These are phyloP conservation scores for Botrytis pseudocinerea DNA, from an alignment of 2,329 filamentous ascomycete species.

Conservation along the genomic window DNA sequence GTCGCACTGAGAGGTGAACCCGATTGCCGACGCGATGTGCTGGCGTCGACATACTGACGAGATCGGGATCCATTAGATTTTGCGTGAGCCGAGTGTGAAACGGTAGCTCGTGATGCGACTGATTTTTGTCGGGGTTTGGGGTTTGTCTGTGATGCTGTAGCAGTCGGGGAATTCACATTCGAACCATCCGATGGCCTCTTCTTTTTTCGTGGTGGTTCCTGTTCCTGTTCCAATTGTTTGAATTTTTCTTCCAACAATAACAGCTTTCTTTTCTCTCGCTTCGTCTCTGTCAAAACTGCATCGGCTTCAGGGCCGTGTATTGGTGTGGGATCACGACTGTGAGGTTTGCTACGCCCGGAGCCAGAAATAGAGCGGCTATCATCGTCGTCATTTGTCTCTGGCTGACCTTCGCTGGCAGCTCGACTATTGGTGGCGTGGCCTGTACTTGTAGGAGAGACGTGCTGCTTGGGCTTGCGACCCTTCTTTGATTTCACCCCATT, in stretches of 20 bases:
- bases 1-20: constrained; percentile 37
- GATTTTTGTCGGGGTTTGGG: constrained; percentile 40
- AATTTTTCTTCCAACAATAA: constrained; percentile 66
- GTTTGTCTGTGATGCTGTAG: constrained; percentile 30
- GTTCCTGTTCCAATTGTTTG: constrained; percentile 60
- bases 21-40: constrained; percentile 38
- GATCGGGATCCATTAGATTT: constrained; percentile 31
- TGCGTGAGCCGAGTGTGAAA: constrained; percentile 31
- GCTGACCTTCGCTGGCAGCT: constrained; percentile 61
- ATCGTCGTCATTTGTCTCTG: constrained; percentile 55
- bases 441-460: constrained; percentile 62
- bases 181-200: constrained; percentile 60
- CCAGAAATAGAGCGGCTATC: constrained; percentile 52
- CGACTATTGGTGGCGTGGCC: constrained; percentile 63
- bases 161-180: constrained; percentile 32
- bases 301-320: constrained; percentile 51
- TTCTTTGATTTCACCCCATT: constrained; percentile 41
- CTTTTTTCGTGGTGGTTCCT: constrained; percentile 61
- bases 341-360: constrained; percentile 62
- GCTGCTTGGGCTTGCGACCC: constrained; percentile 52
- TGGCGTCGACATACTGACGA: constrained; percentile 39
- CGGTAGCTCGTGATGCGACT: constrained; percentile 33
- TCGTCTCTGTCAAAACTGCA: constrained; percentile 55
- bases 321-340: constrained; percentile 66
- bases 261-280: constrained; percentile 67